Conservation (phyloP, 2,329 filamentous ascomycete genomes). For the Diaporthe australafricana region DNA sequence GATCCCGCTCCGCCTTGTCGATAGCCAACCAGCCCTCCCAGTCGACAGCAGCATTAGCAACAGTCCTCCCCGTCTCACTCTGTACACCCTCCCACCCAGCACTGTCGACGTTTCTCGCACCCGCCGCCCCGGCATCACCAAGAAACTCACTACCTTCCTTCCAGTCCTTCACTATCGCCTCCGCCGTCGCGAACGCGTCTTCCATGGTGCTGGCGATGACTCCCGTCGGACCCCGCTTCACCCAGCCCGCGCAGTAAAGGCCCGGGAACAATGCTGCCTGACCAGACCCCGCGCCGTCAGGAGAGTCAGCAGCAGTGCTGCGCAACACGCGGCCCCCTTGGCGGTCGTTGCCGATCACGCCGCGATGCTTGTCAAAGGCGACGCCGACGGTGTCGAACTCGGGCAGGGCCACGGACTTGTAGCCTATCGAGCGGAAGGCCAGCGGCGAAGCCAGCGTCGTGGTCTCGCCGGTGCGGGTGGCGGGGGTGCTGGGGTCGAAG, state of each 20-base stretch:
- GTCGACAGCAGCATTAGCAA: slow-evolving; percentile 58
- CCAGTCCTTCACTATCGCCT: slow-evolving; percentile 87
- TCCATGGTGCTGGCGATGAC: slow-evolving; percentile 97
- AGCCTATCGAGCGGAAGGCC: slow-evolving; percentile 95
- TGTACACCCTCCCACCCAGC: slow-evolving; percentile 83
- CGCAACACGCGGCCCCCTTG: slow-evolving; percentile 74
- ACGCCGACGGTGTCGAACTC: slow-evolving; percentile 81
- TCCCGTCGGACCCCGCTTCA: slow-evolving; percentile 92
- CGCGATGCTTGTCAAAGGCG: slow-evolving; percentile 79
- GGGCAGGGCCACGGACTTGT: slow-evolving; percentile 82
- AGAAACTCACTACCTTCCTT: slow-evolving; percentile 55
- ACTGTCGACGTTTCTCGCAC: slow-evolving; percentile 15
- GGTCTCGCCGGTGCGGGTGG: slow-evolving; percentile 60
- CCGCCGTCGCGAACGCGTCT: slow-evolving; percentile 90
- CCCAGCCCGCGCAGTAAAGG: slow-evolving; percentile 95
- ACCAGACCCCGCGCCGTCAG: slow-evolving; percentile 17
- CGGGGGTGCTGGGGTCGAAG: slow-evolving; percentile 63
- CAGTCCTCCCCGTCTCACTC: slow-evolving; percentile 60
- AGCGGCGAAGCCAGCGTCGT: slow-evolving; percentile 72
- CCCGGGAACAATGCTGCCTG: slow-evolving; percentile 62
- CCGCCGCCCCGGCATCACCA: slow-evolving; percentile 35
- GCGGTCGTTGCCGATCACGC: slow-evolving; percentile 86
- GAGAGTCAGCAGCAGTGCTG: slow-evolving; percentile 48
- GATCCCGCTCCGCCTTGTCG: slow-evolving; percentile 78
- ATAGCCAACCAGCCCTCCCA: slow-evolving; percentile 91